A percentile compares a stretch with the other conserved stretches of the same genome.
phyloP scores from a whole-genome alignment of 345 rosid genomes.

The Nephelium lappaceum region DNA sequence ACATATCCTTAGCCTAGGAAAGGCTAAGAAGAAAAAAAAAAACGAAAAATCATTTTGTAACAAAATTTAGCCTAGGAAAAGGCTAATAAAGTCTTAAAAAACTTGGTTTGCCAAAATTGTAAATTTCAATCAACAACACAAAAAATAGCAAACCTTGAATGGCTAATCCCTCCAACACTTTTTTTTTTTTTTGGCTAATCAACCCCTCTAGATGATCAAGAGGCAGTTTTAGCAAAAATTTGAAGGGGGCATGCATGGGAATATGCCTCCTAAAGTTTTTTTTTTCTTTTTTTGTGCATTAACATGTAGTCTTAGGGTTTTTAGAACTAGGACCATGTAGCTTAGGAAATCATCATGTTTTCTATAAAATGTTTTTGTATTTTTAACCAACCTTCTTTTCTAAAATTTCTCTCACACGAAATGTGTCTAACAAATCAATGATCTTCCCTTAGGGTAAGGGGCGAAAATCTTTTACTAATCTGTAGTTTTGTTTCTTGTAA shows the following conservation, averaged over 20 bases:
- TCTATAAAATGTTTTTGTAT: slow-evolving; percentile 27
- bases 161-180: slow-evolving; percentile 48
- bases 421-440: slow-evolving; percentile 29
- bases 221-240: slow-evolving; percentile 42
- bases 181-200: slow-evolving; percentile 26
- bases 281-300: slow-evolving; percentile 35
- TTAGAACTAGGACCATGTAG: slow-evolving; percentile 60
- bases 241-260: slow-evolving; percentile 31
- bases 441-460: slow-evolving; percentile 57
- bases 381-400: slow-evolving; percentile 9
- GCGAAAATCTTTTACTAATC: slow-evolving; percentile 27
- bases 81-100: slow-evolving; percentile 57
- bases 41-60: slow-evolving; percentile 42
- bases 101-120: slow-evolving; percentile 60
- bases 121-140: slow-evolving; percentile 37
- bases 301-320: slow-evolving; percentile 63
- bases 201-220: slow-evolving; percentile 29
- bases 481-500: slow-evolving; percentile 39
- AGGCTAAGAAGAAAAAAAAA: slow-evolving; percentile 29
- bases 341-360: slow-evolving; percentile 32
- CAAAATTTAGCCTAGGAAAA: slow-evolving; percentile 54
- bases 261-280: slow-evolving; percentile 12
- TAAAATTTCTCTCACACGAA: slow-evolving; percentile 18
- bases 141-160: slow-evolving; percentile 44
- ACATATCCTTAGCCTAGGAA: slow-evolving; percentile 24